phyloP scores from a whole-genome alignment of 768 basidiomycete genomes.

The Tylopilus felleus region DNA sequence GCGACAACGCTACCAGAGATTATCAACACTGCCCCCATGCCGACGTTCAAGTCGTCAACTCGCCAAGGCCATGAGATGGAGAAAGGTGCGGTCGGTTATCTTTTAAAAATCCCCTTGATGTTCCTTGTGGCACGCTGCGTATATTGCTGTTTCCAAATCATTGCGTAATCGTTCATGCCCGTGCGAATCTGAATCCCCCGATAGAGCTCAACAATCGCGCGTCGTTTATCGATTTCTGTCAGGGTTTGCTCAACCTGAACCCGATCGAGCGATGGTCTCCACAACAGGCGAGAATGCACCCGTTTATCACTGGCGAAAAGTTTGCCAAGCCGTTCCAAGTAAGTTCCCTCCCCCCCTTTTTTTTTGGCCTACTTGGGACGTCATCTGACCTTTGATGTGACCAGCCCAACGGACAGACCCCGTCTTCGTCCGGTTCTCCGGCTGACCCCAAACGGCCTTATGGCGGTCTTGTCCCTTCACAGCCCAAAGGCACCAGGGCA shows the following conservation, averaged over 20 bases:
- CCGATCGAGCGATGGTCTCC: slow-evolving; percentile 97
- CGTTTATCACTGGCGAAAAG: slow-evolving; percentile 98
- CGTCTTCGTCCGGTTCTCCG: slow-evolving; percentile 31
- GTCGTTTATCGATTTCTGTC: slow-evolving; percentile 97
- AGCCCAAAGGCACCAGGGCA: slow-evolving; percentile 79
- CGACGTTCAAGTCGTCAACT: slow-evolving; percentile 69
- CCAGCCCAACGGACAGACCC: slow-evolving; percentile 52
- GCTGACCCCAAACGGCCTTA: slow-evolving; percentile 84
- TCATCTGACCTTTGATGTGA: slow-evolving; percentile 5
- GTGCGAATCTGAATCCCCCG: slow-evolving; percentile 15
- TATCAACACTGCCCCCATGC: slow-evolving; percentile 93
- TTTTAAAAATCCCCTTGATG: neutral
- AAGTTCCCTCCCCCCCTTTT: slow-evolving; percentile 31
- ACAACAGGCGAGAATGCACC: slow-evolving; percentile 92
- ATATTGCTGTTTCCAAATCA: neutral
- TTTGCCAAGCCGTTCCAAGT: slow-evolving; percentile 84
- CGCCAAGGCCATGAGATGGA: slow-evolving; percentile 81
- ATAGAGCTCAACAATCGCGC: slow-evolving; percentile 90
- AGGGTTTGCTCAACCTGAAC: slow-evolving; percentile 90
- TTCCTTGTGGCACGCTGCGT: neutral
- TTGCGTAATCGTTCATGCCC: slow-evolving; percentile 8
- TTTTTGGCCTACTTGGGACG: slow-evolving; percentile 2
- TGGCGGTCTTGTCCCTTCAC: slow-evolving; percentile 88
- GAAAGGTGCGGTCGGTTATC: slow-evolving; percentile 57
- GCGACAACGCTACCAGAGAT: slow-evolving; percentile 92